phyloP scores from a whole-genome alignment of 306 rosid species.

The Gleditsia sinensis region DNA sequence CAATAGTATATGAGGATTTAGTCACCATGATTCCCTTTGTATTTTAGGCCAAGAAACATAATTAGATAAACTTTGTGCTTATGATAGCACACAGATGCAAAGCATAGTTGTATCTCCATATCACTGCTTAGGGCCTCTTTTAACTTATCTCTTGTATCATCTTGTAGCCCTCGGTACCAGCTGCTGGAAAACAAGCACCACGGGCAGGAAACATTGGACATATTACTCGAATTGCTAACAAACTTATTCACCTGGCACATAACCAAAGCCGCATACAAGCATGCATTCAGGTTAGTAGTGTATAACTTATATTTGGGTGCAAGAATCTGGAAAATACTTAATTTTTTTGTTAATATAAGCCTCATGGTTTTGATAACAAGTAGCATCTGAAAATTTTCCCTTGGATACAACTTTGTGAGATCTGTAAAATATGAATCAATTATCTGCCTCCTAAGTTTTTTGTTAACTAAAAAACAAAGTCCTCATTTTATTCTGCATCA shows the following conservation, averaged over 20 bases:
- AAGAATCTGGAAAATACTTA: constrained; percentile 14
- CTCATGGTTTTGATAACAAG: constrained; percentile 18
- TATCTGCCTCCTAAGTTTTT: neutral
- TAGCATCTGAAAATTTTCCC: neutral
- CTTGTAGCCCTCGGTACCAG: constrained; percentile 73
- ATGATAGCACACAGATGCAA: constrained; percentile 1
- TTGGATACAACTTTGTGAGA: constrained; percentile 5
- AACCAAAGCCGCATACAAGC: constrained; percentile 59
- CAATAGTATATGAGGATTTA: neutral
- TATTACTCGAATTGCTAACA: constrained; percentile 74
- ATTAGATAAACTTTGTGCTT: neutral
- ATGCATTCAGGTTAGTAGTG: constrained; percentile 73
- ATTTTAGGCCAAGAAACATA: constrained; percentile 10
- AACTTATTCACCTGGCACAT: constrained; percentile 70
- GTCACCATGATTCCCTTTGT: constrained; percentile 23
- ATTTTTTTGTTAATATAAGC: neutral
- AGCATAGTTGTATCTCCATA: neutral
- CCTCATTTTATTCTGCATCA: neutral
- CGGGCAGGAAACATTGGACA: constrained; percentile 90
- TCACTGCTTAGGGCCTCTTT: constrained; percentile 21
- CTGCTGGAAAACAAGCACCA: constrained; percentile 64
- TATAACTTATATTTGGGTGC: neutral
- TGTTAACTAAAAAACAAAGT: neutral
- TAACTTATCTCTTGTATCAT: constrained; percentile 29
- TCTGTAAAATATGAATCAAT: constrained; percentile 11